Evolutionary conservation across 176 grass and related monocot genomes (phyloP).

Genomic region (Tillandsia leiboldiana): DNA sequence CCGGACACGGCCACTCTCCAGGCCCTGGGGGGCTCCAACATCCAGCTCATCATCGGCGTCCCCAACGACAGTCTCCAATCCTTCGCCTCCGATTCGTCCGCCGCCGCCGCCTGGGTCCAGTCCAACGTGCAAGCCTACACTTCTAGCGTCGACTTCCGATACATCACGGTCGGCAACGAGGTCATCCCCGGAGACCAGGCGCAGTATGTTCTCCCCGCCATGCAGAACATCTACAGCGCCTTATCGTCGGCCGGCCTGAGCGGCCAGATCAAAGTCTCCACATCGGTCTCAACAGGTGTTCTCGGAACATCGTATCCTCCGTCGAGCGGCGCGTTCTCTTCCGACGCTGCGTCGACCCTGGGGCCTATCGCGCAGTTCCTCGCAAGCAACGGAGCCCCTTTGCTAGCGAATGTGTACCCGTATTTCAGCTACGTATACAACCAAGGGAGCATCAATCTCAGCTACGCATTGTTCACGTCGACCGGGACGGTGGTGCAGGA

Average conservation of each 20-base stretch:
- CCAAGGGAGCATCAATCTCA: conserved; percentile 23
- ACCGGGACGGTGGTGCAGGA: conserved; percentile 40
- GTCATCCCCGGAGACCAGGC: conserved; percentile 47
- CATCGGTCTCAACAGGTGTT: conserved; percentile 47
- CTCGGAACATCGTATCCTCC: conserved; percentile 54
- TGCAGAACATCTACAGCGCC: conserved; percentile 56
- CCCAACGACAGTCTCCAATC: conserved; percentile 36
- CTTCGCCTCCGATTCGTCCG: conserved; percentile 22
- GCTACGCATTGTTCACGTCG: conserved; percentile 49
- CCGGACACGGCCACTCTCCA: conserved; percentile 35
- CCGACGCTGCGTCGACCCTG: conserved; percentile 24
- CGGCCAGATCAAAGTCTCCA: conserved; percentile 42
- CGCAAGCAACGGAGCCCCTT: conserved; percentile 30
- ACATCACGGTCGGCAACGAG: conserved; percentile 80
- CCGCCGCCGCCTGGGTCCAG: conserved; percentile 35
- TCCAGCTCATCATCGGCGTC: conserved; percentile 30
- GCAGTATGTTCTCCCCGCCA: conserved; percentile 50
- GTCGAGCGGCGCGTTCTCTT: conserved; percentile 49
- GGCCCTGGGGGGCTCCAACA: conserved; percentile 38
- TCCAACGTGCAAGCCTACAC: conserved; percentile 47
- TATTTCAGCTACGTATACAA: conserved; percentile 37
- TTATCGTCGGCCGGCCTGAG: conserved; percentile 26
- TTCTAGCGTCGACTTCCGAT: conserved; percentile 41
- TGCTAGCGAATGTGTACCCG: conserved; percentile 60
- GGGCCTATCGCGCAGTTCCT: conserved; percentile 43